Base-by-base conservation (phyloP, 1,139 yeast species). In the Diutina rugosa region DNA sequence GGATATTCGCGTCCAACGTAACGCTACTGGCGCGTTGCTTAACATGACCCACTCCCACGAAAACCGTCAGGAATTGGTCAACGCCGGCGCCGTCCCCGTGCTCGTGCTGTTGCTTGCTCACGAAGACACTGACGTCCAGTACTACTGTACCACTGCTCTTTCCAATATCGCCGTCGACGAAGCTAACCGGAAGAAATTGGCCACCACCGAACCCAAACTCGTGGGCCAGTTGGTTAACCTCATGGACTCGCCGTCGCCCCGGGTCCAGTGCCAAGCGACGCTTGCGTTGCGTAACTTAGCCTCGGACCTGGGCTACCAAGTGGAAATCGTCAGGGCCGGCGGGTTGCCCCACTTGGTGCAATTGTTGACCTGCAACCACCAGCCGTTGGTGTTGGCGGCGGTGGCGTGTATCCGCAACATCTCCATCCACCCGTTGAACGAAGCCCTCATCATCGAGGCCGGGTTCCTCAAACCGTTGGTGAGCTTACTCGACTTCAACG, bases 21-120 rank as follows among this genome's bases (percentile, higher is more conserved):
- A 93, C 67, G 98, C 99, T 47, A 93, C 99, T 6, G 99, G 99
- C 55, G 99, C 99, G 0, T 76, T 93, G 66, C 79, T 93, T 62
- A 93, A 93, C 72, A 93, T 93, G 99, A 93, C 99, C 52, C 99
- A 93, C 69, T 89, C 96, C 26, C 90, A 88, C 62, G 99, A 91
- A 72, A 93, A 95, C 71, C 84, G 99, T 72, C 95, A 88, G 69
- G 98, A 95, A 70, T 78, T 93, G 62, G 99, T 93, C 55, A 90
- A 89, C 69, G 98, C 99, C 2, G 99, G 98, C 51, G 97, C 99
- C 7, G 96, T 93, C 6, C 99, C 99, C 0, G 97, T 93, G 8
- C 77, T 93, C 58, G 98, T 93, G 10, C 85, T 95, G n/a, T 76
- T 95, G 59, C 76, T 93, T 61, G 81, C 95, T 1, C 87, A 91